phyloP scores from a whole-genome alignment of 2,329 filamentous ascomycete species.

The Fusarium brevicatenulatum region DNA sequence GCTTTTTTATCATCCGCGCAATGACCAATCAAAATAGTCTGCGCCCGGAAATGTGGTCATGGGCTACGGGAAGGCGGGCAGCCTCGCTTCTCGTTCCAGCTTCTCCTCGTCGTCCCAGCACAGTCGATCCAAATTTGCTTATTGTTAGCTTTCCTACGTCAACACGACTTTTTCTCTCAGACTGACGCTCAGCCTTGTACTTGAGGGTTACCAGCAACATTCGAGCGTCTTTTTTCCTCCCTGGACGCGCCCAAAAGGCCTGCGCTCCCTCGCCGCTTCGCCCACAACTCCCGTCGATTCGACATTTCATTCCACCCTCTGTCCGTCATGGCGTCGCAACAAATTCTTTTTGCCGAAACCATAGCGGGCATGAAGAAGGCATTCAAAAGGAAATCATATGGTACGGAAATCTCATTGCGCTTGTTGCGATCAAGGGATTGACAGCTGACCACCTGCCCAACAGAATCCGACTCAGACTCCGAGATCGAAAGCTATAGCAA shows the following conservation, averaged over 20 bases:
- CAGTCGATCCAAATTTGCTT: constrained; percentile 40
- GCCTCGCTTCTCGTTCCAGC: constrained; percentile 45
- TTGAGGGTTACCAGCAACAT: background rate
- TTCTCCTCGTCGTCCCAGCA: constrained; percentile 42
- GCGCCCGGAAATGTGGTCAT: constrained; percentile 45
- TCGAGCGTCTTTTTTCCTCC: background rate
- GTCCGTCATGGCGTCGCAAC: constrained; percentile 60
- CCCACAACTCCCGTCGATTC: constrained; percentile 25
- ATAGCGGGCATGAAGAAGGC: constrained; percentile 75
- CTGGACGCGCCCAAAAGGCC: constrained; percentile 12
- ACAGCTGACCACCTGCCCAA: constrained; percentile 37
- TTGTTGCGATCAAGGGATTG: background rate
- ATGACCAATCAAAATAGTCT: constrained; percentile 33
- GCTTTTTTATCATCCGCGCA: constrained; percentile 37
- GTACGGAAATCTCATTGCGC: constrained; percentile 50
- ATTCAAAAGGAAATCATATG: constrained; percentile 71
- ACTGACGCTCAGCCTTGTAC: background rate
- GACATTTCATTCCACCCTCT: constrained; percentile 15
- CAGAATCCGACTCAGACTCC: constrained; percentile 83
- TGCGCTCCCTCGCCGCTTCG: constrained; percentile 31
- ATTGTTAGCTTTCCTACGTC: constrained; percentile 9
- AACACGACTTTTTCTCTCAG: constrained; percentile 9
- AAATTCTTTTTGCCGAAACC: constrained; percentile 72
- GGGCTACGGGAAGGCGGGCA: constrained; percentile 46
- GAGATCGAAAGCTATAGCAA: constrained; percentile 76